Evolutionary conservation across 495 filamentous ascomycete genomes (phyloP), one percentile per base, ranked within the genome.

Genomic region (Aspergillus affinis): DNA sequence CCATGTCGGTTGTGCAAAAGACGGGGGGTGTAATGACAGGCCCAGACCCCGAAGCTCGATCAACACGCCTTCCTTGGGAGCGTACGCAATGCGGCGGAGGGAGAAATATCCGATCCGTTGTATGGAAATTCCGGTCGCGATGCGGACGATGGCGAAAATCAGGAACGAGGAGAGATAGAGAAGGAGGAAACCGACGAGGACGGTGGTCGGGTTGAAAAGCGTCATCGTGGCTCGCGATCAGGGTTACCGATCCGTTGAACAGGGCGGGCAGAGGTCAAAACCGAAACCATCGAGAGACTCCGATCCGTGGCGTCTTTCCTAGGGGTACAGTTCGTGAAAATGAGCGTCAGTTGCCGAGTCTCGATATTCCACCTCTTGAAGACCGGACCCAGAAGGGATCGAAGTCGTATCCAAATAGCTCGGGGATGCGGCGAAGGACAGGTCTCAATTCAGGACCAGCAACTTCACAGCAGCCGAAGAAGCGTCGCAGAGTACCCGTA

Each of bases 1-100:
- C 94, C 94, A 99, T 73, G 95, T 97, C 51, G 94, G 93, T 71
- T 97, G 92, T 19, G 92, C 90, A 71, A 98, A 98, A 17, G 94
- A 96, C 8, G 94, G 93, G 9, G 92, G 86, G 73, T 98, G 94
- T 62, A 97, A 66, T 45, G 90, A 87, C 51, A 98, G 79, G 21
- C 94, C 92, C 45, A 98, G 78, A 47, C 92, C 91, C 44, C 94
- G 87, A 47, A 98, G 86, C 72, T 98, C 90, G 68, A 99, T 85
- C 62, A 88, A 88, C 59, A 97, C 69, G 55, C 95, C 94, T 81
- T 95, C 90, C 71, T 77, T 85, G 20, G 91, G 91, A 15, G 89
- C 88, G 74, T 95, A 97, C 55, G 90, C 86, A 54, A 98, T 89
- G 56, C 93, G 89, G 61, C 92, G 87, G 53, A 99, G 79, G 27